Conservation (phyloP, 805 yeast species). For the Limtongozyma cylindracea region DNA sequence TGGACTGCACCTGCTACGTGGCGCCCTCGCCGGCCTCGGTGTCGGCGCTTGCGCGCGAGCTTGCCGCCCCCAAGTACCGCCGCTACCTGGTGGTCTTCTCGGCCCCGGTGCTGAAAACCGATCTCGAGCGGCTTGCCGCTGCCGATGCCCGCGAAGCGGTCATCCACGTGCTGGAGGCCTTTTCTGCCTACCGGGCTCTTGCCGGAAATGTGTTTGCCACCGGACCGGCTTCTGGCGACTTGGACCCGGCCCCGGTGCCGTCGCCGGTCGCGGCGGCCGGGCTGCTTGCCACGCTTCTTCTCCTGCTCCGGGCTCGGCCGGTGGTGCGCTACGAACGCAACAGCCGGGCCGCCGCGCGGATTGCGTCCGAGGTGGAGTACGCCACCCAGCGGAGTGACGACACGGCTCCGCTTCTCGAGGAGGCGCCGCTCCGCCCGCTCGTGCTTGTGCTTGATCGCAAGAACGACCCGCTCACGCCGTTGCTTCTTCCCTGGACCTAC, state of each 20-base stretch:
- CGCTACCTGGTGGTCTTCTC: constrained; percentile 58
- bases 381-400: constrained; percentile 28
- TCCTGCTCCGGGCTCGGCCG: constrained; percentile 61
- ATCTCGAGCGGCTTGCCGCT: constrained; percentile 73
- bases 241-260: constrained; percentile 11
- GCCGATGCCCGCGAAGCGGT: constrained; percentile 73
- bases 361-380: constrained; percentile 41
- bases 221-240: constrained; percentile 5
- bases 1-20: constrained; percentile 59
- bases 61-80: constrained; percentile 56
- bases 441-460: constrained; percentile 60
- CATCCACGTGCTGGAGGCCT: constrained; percentile 52
- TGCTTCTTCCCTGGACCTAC: constrained; percentile 90
- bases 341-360: constrained; percentile 32
- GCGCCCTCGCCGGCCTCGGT: constrained; percentile 50
- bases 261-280: constrained; percentile 11
- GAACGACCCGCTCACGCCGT: constrained; percentile 83
- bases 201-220: constrained; percentile 35
- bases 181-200: constrained; percentile 59
- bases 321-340: constrained; percentile 53
- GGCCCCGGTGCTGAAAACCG: constrained; percentile 48
- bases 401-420: constrained; percentile 38
- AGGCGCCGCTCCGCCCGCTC: constrained; percentile 42
- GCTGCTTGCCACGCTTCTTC: constrained; percentile 23
- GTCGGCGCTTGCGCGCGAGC: constrained; percentile 32